Evolutionary conservation across 345 rosid species (phyloP).

Genomic region (Camelina neglecta): DNA sequence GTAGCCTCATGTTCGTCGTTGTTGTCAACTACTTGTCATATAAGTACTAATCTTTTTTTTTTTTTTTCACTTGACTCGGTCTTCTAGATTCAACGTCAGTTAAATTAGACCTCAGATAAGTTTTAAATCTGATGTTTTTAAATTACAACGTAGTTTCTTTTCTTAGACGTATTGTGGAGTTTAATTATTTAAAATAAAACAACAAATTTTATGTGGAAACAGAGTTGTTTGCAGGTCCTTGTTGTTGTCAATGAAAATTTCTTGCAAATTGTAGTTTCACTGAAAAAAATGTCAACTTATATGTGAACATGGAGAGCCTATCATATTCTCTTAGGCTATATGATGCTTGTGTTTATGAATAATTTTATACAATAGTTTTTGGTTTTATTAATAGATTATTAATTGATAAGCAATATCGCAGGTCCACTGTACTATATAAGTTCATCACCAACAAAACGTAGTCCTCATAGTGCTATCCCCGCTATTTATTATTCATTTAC

Average conservation of each 20-base stretch:
- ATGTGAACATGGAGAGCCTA: conserved; percentile 39
- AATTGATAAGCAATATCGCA: background rate
- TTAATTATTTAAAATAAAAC: background rate
- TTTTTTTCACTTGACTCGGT: conserved; percentile 21
- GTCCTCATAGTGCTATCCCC: background rate
- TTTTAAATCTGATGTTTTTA: background rate
- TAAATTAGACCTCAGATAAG: conserved; percentile 10
- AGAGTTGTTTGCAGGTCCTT: conserved; percentile 43
- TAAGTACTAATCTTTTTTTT: background rate
- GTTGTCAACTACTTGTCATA: conserved; percentile 6
- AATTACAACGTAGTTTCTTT: conserved; percentile 28
- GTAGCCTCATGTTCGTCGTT: conserved; percentile 1
- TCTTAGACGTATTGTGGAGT: conserved; percentile 5
- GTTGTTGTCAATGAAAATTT: conserved; percentile 3
- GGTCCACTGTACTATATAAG: background rate
- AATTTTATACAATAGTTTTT: background rate
- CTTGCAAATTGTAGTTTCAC: conserved; percentile 11
- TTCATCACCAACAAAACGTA: background rate
- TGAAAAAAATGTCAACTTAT: conserved; percentile 27
- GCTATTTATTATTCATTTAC: background rate
- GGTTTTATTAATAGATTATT: background rate
- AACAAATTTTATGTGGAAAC: conserved; percentile 40
- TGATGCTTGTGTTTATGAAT: background rate
- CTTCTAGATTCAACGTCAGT: conserved; percentile 29
- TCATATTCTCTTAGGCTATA: conserved; percentile 8